A percentile compares a stretch with the other conserved stretches of the same genome.
Conservation (phyloP, 805 yeast genomes). For the Myxozyma neglecta region DNA sequence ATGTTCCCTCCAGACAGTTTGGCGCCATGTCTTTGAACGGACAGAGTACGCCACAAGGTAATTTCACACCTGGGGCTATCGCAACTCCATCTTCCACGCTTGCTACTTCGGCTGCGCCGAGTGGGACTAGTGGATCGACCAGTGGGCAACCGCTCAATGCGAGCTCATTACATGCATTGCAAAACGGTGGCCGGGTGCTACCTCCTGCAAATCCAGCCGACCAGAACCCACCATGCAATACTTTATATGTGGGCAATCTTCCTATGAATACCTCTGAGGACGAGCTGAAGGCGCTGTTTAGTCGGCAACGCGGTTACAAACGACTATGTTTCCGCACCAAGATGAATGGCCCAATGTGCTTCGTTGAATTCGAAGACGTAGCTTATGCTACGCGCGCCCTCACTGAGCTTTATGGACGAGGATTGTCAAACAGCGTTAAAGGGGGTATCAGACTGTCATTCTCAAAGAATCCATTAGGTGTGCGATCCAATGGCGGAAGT, state of each 20-base stretch:
- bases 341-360: constrained; percentile 93
- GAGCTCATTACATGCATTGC: constrained; percentile 41
- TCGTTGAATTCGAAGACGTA: constrained; percentile 97
- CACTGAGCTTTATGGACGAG: constrained; percentile 90
- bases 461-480: constrained; percentile 96
- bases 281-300: constrained; percentile 81
- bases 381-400: constrained; percentile 89
- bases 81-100: constrained; percentile 4
- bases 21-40: constrained; percentile 3
- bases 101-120: constrained; percentile 1
- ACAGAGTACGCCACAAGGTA: not conserved
- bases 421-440: constrained; percentile 81
- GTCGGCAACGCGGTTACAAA: constrained; percentile 89
- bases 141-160: constrained; percentile 6
- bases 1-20: constrained; percentile 9
- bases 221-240: constrained; percentile 98
- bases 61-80: constrained; percentile 1
- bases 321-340: constrained; percentile 89
- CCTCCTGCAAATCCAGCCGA: constrained; percentile 92
- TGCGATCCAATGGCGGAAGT: constrained; percentile 61
- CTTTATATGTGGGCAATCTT: constrained; percentile 92
- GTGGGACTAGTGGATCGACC: not conserved
- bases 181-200: constrained; percentile 44
- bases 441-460: constrained; percentile 95
- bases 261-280: constrained; percentile 97